A percentile compares a stretch with the other conserved stretches of the same genome.
Evolutionary conservation across 2,329 filamentous ascomycete species (phyloP).

Genomic region (Cordyceps militaris): DNA sequence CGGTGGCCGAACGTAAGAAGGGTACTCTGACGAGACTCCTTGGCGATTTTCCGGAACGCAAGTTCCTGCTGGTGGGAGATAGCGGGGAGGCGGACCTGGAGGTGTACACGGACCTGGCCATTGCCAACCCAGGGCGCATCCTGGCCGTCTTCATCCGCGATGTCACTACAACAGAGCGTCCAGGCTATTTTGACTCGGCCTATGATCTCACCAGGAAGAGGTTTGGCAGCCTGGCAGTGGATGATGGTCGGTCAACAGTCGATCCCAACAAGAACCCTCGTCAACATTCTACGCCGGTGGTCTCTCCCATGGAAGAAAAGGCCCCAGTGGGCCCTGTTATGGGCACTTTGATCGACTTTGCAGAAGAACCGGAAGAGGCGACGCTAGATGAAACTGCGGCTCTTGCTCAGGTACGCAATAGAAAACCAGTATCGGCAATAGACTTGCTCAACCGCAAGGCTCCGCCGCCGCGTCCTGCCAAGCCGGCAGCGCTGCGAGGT

Average conservation of each 20-base stretch:
- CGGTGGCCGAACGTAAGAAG: conserved; percentile 90
- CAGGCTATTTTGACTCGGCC: conserved; percentile 69
- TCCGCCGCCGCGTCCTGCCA: conserved; percentile 48
- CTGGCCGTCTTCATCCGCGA: conserved; percentile 90
- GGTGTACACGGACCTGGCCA: conserved; percentile 88
- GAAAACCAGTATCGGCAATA: conserved; percentile 21
- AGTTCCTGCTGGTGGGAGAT: conserved; percentile 88
- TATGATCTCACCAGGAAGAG: conserved; percentile 27
- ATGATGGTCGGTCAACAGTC: conserved; percentile 18
- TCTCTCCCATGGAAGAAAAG: conserved; percentile 17
- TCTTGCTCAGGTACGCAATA: conserved; percentile 23
- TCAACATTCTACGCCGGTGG: conserved; percentile 21
- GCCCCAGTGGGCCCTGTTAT: conserved; percentile 35
- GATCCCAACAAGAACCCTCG: conserved; percentile 15
- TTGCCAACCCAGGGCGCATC: conserved; percentile 76
- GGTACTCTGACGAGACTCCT: conserved; percentile 79
- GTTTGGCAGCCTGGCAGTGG: conserved; percentile 20
- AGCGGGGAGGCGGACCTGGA: conserved; percentile 96
- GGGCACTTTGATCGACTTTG: conserved; percentile 56
- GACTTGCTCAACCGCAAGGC: conserved; percentile 27
- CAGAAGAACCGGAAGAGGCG: conserved; percentile 41
- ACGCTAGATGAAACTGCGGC: conserved; percentile 28
- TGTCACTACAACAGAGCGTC: conserved; percentile 69
- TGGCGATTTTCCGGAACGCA: conserved; percentile 79
- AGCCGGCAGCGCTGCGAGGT: conserved; percentile 49